phyloP scores from a whole-genome alignment of 2,329 filamentous ascomycete genomes.

The Ceratocystis huliohia region DNA sequence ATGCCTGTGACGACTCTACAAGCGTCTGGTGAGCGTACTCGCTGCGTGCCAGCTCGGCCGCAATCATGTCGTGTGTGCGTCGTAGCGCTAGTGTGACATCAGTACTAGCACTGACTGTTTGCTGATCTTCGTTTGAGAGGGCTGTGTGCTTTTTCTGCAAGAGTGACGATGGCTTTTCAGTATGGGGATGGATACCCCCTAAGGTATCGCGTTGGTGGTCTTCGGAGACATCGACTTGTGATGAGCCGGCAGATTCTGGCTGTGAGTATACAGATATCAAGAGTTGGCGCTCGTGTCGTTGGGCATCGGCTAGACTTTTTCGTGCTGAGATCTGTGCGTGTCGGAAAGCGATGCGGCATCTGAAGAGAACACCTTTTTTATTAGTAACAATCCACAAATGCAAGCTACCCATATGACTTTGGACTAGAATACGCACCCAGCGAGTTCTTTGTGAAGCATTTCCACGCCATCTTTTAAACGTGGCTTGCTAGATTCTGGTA shows the following conservation, averaged over 20 bases:
- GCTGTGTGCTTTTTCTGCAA: conserved; percentile 28
- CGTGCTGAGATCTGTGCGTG: conserved; percentile 72
- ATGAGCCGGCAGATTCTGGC: conserved; percentile 27
- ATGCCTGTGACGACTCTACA: conserved; percentile 66
- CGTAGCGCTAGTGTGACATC: conserved; percentile 77
- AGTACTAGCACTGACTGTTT: conserved; percentile 59
- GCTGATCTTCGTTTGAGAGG: conserved; percentile 53
- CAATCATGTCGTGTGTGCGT: conserved; percentile 76
- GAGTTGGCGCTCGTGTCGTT: conserved; percentile 61
- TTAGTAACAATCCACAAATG: conserved; percentile 12
- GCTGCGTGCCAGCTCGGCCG: conserved; percentile 69
- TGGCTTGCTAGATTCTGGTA: conserved; percentile 38
- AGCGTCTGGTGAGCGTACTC: conserved; percentile 85
- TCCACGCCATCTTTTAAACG: conserved; percentile 54
- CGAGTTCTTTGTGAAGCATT: conserved; percentile 57
- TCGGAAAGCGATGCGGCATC: conserved; percentile 56
- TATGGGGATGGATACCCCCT: conserved; percentile 20
- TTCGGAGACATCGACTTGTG: conserved; percentile 22
- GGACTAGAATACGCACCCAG: conserved; percentile 39
- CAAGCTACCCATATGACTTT: not conserved
- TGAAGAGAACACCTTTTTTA: conserved; percentile 25
- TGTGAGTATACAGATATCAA: conserved; percentile 54
- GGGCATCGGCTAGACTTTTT: conserved; percentile 58
- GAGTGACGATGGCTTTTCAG: conserved; percentile 22
- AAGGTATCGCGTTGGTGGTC: conserved; percentile 22